These are phyloP conservation scores for Berberis thunbergii DNA, from an alignment of 164 flowering plant species.

Conservation along the genomic window DNA sequence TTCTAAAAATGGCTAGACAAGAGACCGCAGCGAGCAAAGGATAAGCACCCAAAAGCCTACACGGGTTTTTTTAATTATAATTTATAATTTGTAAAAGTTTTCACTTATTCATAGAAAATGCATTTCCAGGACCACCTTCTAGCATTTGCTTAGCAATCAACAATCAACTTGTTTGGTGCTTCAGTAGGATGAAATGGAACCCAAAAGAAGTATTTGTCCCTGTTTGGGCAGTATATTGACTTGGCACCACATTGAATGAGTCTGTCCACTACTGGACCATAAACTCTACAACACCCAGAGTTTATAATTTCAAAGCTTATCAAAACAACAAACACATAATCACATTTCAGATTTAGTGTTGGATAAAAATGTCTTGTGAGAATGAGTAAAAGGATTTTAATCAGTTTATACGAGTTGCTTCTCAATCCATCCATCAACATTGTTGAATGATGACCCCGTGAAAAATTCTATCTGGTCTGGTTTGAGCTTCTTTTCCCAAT, in stretches of 20 bases:
- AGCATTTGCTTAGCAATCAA: constrained; percentile 19
- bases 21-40: neutral
- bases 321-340: no score
- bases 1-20: neutral
- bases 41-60: neutral
- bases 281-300: no score
- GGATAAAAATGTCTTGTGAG: neutral
- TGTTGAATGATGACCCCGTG: neutral
- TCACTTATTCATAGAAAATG: constrained; percentile 35
- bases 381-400: neutral
- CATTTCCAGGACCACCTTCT: constrained; percentile 1
- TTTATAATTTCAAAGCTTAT: neutral
- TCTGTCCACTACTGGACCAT: neutral
- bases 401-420: neutral
- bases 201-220: constrained; percentile 52
- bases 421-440: neutral
- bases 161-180: constrained; percentile 32
- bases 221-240: constrained; percentile 9
- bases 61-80: neutral
- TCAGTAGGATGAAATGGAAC: constrained; percentile 55
- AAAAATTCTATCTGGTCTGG: neutral
- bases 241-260: constrained; percentile 30
- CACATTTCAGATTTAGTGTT: neutral
- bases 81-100: neutral
- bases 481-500: constrained; percentile 1